Evolutionary conservation across 2,329 filamentous ascomycete species (phyloP), one percentile per base, ranked within the genome.

Genomic region (Fusarium gaditjirri): DNA sequence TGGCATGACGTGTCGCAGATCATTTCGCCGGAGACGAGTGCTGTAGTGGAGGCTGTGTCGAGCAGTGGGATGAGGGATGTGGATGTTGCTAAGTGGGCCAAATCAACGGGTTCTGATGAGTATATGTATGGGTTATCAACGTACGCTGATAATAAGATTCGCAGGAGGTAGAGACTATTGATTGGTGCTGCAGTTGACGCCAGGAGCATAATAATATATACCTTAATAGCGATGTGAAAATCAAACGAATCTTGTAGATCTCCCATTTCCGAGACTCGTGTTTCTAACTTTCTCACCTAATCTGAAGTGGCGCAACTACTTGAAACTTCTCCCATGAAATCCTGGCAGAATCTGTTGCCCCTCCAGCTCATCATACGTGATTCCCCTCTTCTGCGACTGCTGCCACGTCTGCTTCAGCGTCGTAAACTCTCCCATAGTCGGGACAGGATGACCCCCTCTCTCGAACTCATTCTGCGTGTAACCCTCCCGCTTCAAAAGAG

Each of bases 401-500:
- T 83, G 81, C 81, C 81, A 83, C 0, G 72, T 80, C 65, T 83
- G 80, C 72, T 83, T 83, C 11, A 79, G 60, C 0, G 47, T 78
- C 0, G 81, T 83, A 29, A 83, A 83, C 59, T 82, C 81, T 10
- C 80, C 81, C 81, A 83, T 83, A 0, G 74, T 80, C 1, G 81
- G 81, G 0, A 81, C 75, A 0, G 33, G 71, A 39, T 82, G 76
- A 0, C 73, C 75, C 0, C 80, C 81, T 1, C 58, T 61, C 61
- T 83, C 81, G 11, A 84, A 84, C 50, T 83, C 82, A 21, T 84
- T 84, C 60, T 79, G 73, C 0, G 75, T 79, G 44, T 71, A 79
- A 0, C 81, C 81, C 5, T 77, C 80, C 0, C 77, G 68, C 68
- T 80, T 79, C 7, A 84, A 72, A 4, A 84, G 65, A 0, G 82